These are phyloP conservation scores for Penicillium sp. DNA, from an alignment of 2,329 filamentous ascomycete genomes.

Conservation along the genomic window DNA sequence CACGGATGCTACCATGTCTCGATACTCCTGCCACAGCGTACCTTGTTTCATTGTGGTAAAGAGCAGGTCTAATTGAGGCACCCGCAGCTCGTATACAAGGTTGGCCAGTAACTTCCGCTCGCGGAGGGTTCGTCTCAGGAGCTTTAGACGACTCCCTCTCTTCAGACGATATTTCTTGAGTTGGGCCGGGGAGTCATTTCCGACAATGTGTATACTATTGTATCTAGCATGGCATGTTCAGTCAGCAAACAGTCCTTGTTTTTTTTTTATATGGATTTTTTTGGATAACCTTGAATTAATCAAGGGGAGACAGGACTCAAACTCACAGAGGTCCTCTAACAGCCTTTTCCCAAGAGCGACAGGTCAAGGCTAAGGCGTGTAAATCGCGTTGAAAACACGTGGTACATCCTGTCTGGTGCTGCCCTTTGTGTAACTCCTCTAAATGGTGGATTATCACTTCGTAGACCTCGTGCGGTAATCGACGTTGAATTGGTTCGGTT, in stretches of 20 bases:
- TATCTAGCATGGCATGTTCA: constrained; percentile 42
- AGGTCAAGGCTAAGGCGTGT: constrained; percentile 54
- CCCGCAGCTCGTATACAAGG: constrained; percentile 54
- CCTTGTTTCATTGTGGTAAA: constrained; percentile 43
- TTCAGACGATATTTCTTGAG: constrained; percentile 52
- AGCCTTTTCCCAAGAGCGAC: constrained; percentile 56
- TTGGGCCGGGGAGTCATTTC: constrained; percentile 48
- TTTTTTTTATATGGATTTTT: too few relatives aligned
- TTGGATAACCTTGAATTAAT: neutral
- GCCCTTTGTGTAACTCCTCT: constrained; percentile 45
- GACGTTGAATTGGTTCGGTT: constrained; percentile 41
- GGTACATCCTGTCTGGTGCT: constrained; percentile 47
- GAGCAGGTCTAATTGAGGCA: constrained; percentile 50
- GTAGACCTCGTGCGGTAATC: constrained; percentile 55
- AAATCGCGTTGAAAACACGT: constrained; percentile 58
- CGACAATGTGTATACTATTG: constrained; percentile 50
- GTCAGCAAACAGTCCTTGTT: neutral
- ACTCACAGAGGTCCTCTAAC: constrained; percentile 54
- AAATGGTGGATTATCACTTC: constrained; percentile 56
- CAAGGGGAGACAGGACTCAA: neutral
- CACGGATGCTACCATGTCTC: constrained; percentile 55
- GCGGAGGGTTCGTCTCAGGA: constrained; percentile 56
- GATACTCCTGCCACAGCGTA: constrained; percentile 49
- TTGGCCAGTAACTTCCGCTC: constrained; percentile 53
- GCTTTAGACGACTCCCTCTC: constrained; percentile 52